Base-by-base conservation (phyloP, 1,284 basidiomycete genomes). In the Ganoderma boninense region DNA sequence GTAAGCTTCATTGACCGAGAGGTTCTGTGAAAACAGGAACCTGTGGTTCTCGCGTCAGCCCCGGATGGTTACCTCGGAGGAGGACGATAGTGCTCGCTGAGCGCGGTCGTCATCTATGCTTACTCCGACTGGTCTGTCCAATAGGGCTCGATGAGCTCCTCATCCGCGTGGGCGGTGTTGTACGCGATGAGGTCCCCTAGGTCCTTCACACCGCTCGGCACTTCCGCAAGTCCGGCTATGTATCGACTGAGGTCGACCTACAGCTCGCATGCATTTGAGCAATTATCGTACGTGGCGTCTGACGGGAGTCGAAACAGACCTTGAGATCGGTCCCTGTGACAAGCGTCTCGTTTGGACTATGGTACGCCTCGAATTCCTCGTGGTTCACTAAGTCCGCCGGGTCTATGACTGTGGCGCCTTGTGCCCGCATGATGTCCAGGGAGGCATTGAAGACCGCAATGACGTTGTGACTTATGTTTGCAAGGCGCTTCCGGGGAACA, bases 11-110 rank as follows among this genome's bases (percentile, higher is more conserved):
- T 87, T 83, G 38, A 84, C 86, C 2, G 76, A 80, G 3, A 87
- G 89, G 1, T 82, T 83, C 71, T 89, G 80, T 0, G 87, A 79
- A 54, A 75, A 80, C 26, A 87, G 84, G 13, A 89, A 76, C 16
- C 88, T 88, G 32, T 20, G 61, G 23, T 46, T 16, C 26, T 10
- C 23, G 46, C 14, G 20, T 49, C 32, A 49, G 61, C 62, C 14
- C 0, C 16, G 16, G 26, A 52, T 13, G 56, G 16, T 49, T 14
- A 18, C 43, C 43, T 43, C 32, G 2, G 5, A 40, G 43, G 13
- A 14, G 13, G 46, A 23, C 46, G 46, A 49, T 6, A 49, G 52
- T 16, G 60, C 88, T 13, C 3, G 32, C 32, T 32, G 32, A 32
- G 32, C 32, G n/a, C 3, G n/a, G 18, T 32, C 16, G 11, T 5